A percentile compares a stretch with the other conserved stretches of the same genome.
phyloP scores from a whole-genome alignment of 2,329 filamentous ascomycete genomes.

The Cyphellophora attinorum region DNA sequence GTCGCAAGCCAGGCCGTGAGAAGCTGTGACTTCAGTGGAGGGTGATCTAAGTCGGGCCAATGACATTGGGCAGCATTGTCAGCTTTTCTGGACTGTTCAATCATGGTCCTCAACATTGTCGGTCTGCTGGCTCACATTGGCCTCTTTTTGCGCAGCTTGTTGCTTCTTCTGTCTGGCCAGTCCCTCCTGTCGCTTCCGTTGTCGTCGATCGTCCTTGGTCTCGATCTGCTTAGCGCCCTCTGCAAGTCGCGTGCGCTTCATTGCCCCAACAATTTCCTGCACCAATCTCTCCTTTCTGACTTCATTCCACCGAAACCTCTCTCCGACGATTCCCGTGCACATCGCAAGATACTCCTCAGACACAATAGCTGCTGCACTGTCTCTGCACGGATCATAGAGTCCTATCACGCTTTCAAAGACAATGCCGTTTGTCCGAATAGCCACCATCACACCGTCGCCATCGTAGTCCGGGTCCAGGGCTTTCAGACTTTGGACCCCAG shows the following conservation, averaged over 20 bases:
- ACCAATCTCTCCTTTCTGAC: slow-evolving; percentile 29
- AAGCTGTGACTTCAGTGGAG: too few relatives aligned
- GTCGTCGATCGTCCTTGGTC: slow-evolving; percentile 22
- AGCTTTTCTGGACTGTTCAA: too few relatives aligned
- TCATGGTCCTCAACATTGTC: too few relatives aligned
- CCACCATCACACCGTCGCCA: slow-evolving; percentile 62
- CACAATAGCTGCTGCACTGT: slow-evolving; percentile 36
- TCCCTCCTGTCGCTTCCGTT: slow-evolving; percentile 32
- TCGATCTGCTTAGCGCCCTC: slow-evolving; percentile 11
- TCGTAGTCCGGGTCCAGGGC: slow-evolving; percentile 28
- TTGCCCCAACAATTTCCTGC: slow-evolving; percentile 12
- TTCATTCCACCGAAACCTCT: slow-evolving; percentile 36
- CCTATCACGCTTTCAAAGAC: slow-evolving; percentile 76
- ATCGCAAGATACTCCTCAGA: slow-evolving; percentile 56
- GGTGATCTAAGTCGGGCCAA: too few relatives aligned
- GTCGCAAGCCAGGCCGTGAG: slow-evolving; percentile 11
- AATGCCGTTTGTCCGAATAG: slow-evolving; percentile 73
- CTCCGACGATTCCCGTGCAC: slow-evolving; percentile 62
- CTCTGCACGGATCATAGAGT: slow-evolving; percentile 19
- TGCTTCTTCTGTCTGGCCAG: slow-evolving; percentile 25
- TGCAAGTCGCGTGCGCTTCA: too few relatives aligned
- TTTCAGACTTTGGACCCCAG: slow-evolving; percentile 61
- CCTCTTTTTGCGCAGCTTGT: too few relatives aligned
- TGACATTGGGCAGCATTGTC: too few relatives aligned
- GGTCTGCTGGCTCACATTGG: too few relatives aligned